Evolutionary conservation across 495 filamentous ascomycete genomes (phyloP), one percentile per base, ranked within the genome.

Genomic region (Mytilinidion resinicola): DNA sequence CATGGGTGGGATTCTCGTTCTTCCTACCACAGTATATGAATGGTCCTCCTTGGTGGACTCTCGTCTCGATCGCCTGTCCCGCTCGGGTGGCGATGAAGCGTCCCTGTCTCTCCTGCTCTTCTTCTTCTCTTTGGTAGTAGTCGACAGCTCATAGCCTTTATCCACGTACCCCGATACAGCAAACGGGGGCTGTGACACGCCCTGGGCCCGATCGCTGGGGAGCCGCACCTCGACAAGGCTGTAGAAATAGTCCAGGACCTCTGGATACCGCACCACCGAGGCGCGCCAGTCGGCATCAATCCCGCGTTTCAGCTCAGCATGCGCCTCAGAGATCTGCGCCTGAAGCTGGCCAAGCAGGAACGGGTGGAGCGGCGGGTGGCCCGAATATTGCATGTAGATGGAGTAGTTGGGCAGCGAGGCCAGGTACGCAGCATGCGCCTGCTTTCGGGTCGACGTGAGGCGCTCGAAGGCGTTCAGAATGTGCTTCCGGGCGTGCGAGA

Each of bases 211-310:
- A 5, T 70, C 66, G 36, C 57, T 67, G 0, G 84, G 84, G 7
- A 85, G 68, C 43, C 74, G 77, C 55, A 86, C 60, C 59, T 85
- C 81, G 14, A 87, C 79, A 25, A 86, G 72, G 55, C 79, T 76
- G 72, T 80, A 88, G 63, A 83, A 89, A 66, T 88, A 86, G 70
- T 89, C 84, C 39, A 89, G 74, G 25, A 89, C 84, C 64, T 88
- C 83, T 4, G 86, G 86, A 60, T 89, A 89, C 51, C 80, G 75
- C 53, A 87, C 81, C 37, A 88, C 85, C 33, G 78, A 82, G 8
- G 77, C 74, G 62, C 80, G 77, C 86, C 86, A 89, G 73, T 89
- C 86, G 37, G 85, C 84, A 65, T 88, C 85, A 68, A 88, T 84
- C 60, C 83, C 86, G 38, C 79, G 74, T 69, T 86, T 85, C 53